Conservation (phyloP, 2,329 filamentous ascomycete species). For the Apiospora rasikravindrae region DNA sequence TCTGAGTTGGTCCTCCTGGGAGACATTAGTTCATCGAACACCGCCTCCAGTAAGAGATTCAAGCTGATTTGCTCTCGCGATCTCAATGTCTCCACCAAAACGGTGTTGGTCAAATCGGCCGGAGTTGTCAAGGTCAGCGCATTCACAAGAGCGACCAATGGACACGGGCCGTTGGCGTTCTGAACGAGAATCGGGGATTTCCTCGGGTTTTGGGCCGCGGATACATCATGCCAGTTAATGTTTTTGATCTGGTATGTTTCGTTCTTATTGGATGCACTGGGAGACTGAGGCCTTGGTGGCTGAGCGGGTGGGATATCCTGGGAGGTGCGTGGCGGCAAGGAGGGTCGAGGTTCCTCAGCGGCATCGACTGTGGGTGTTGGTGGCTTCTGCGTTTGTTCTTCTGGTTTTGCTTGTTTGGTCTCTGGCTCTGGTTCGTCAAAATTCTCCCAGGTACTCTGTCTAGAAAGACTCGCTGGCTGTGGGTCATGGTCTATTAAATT, state of each 20-base stretch:
- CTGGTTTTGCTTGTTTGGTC: conserved; percentile 27
- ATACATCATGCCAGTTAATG: conserved; percentile 80
- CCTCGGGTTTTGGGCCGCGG: conserved; percentile 64
- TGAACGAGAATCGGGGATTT: conserved; percentile 89
- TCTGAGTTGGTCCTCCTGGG: conserved; percentile 67
- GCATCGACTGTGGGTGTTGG: neutral
- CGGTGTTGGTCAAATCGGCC: conserved; percentile 63
- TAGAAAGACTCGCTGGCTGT: conserved; percentile 38
- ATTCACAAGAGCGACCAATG: conserved; percentile 90
- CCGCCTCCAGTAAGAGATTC: conserved; percentile 81
- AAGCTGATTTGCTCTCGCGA: conserved; percentile 88
- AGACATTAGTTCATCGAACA: conserved; percentile 93
- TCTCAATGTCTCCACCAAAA: conserved; percentile 76
- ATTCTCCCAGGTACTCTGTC: conserved; percentile 46
- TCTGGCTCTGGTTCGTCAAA: conserved; percentile 39
- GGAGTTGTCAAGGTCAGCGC: conserved; percentile 85
- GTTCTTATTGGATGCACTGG: conserved; percentile 49
- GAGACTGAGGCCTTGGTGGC: conserved; percentile 46
- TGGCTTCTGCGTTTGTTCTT: conserved; percentile 16
- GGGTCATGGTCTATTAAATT: conserved; percentile 53
- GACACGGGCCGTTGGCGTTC: conserved; percentile 93
- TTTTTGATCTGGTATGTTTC: conserved; percentile 96
- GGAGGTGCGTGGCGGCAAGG: conserved; percentile 45
- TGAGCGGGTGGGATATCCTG: conserved; percentile 33
- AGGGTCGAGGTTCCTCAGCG: conserved; percentile 35